Base-by-base conservation (phyloP, 1,139 yeast genomes). In the Yamadazyma oceani region DNA sequence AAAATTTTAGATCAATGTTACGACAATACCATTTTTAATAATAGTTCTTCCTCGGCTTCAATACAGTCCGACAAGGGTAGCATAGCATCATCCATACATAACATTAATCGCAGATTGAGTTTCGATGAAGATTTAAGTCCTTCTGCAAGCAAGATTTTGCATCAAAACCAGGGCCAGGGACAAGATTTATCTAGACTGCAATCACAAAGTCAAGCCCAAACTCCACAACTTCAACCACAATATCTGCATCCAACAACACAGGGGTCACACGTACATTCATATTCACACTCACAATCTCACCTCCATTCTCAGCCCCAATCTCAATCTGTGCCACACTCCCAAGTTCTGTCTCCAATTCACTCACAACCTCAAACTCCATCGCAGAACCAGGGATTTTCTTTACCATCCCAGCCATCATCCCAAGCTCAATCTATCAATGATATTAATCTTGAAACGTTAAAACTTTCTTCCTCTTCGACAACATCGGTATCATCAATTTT, bases 1-100 rank as follows among this genome's bases (percentile, higher is more conserved):
- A 64, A 59, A 37, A 49, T 65, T 9, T 51, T 67, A 33, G 50
- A 49, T 30, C 62, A 52, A 17, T 53, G 46, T 39, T 62, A 60
- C 35, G 43, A 40, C 32, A 37, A 14, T 31, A 37, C 27, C 32
- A 35, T 41, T 30, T 12, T n/a, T 26, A 39, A 15, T 42, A 42
- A 37, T 24, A 24, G 35, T 15, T 36, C 41, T 12, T 35, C 48
- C 2, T 38, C 45, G 6, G 41, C 33, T 9, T 42, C 48, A 11
- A 37, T 43, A 7, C 38, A 40, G 12, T 40, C 46, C 13, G 51
- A 48, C 32, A 40, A 36, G 28, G 35, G 31, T 2, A 47, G 49
- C 26, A 21, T 37, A 2, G 14, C 33, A 10, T 46, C 50, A 12
- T 10, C 36, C 17, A 9, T 38, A 19, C 36, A 36, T n/a, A 11